phyloP scores from a whole-genome alignment of 176 grass and related monocot species.

The Aegilops speltoides region DNA sequence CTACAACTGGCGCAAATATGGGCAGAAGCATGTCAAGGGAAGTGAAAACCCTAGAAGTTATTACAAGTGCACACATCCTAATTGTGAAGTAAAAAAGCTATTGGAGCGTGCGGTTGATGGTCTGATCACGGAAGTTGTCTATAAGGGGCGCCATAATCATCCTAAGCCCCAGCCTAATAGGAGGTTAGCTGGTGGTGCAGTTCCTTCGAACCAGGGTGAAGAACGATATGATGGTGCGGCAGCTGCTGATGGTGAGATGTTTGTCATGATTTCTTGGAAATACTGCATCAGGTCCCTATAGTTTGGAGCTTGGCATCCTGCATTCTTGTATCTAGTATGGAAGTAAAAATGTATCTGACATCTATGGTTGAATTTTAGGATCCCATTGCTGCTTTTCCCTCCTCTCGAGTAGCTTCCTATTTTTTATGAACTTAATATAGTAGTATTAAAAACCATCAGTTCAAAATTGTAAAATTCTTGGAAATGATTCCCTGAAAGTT shows the following conservation, averaged over 20 bases:
- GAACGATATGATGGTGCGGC: slow-evolving; percentile 61
- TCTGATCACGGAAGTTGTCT: slow-evolving; percentile 86
- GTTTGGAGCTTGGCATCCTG: slow-evolving; percentile 13
- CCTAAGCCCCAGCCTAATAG: slow-evolving; percentile 82
- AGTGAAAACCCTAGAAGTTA: slow-evolving; percentile 98
- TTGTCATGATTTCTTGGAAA: slow-evolving; percentile 3
- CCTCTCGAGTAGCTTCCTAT: not conserved
- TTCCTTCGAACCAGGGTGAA: slow-evolving; percentile 63
- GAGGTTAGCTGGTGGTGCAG: slow-evolving; percentile 54
- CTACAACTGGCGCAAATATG: slow-evolving; percentile 97
- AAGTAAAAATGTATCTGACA: not conserved
- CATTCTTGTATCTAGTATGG: not conserved
- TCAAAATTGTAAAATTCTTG: not conserved
- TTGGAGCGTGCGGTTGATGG: slow-evolving; percentile 87
- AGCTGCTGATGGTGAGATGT: slow-evolving; percentile 59
- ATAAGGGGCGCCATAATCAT: slow-evolving; percentile 93
- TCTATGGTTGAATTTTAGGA: not conserved
- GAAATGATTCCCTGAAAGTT: not conserved
- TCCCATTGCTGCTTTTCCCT: not conserved
- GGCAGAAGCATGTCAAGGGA: slow-evolving; percentile 98
- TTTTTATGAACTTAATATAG: not conserved
- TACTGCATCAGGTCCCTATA: not conserved
- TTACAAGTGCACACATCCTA: slow-evolving; percentile 99
- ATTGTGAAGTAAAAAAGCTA: slow-evolving; percentile 97
- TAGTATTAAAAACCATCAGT: not conserved